Base-by-base conservation (phyloP, 805 yeast species). In the Grigorovia yakushimaensis region DNA sequence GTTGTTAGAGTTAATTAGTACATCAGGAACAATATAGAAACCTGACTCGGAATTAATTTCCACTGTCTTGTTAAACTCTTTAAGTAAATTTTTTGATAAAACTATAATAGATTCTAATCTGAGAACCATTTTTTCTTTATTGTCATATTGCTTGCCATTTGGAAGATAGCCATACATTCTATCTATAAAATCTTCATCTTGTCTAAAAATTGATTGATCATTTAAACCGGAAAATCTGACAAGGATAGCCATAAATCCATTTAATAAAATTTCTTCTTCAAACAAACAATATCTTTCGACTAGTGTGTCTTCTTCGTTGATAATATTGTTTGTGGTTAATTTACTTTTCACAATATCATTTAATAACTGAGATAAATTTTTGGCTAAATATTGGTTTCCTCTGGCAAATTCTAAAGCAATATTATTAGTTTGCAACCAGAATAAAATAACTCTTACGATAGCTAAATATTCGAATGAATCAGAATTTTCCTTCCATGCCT, bases 231-330 rank as follows among this genome's bases (percentile, higher is more conserved):
- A 72, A 47, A 82, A 69, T 45, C 72, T 73, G 51, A 68, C 72
- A 21, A 73, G 73, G 20, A 42, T 42, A 22, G 39, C 20, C 35
- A 70, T 65, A 55, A 79, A 82, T 51, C 81, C 88, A 49, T 76
- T 77, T 52, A 79, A 66, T 20, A 70, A 63, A 13, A 82, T 78
- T 64, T 84, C 93, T 56, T 84, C 91, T 41, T 69, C 64, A 57
- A 82, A 83, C 46, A 74, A 75, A 47, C 78, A 74, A 2, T 60
- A 55, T 60, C 91, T 71, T 7, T 58, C 52, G 15, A 84, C 83
- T 44, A 70, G 47, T 13, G 51, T 23, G 9, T n/a, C 30, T 5
- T 42, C 48, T 2, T 53, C 53, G 35, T 38, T 19, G 42, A 38
- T 37, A 15, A 46, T 24, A 13, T 17, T 43, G 15, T 40, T 41